Base-by-base conservation (phyloP, 306 rosid species). In the Acmispon strigosus region DNA sequence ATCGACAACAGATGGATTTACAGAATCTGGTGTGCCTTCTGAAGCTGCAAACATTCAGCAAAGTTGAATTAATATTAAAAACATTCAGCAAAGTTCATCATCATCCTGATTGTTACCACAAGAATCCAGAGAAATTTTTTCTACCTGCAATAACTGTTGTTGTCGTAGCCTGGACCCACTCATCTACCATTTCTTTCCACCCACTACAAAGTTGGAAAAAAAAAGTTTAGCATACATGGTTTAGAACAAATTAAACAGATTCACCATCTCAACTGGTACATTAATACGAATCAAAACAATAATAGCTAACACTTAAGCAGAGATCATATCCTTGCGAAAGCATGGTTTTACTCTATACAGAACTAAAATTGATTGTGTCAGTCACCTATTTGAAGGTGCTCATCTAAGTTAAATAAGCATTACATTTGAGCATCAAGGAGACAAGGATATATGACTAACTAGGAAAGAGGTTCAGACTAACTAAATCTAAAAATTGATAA, bases 181-280 rank as follows among this genome's bases (percentile, higher is more conserved):
- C 87, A 43, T 91, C 95, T 1, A 87, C 97, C 91, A 91, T 42
- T 32, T 65, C 78, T 61, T 86, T 94, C 99, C 99, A 94, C 29
- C 54, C 85, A 49, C 98, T 92, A 76, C 81, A 80, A 68, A 71
- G 55, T 20, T 4, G 5, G 22, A 39, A 50, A 20, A 76, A 39
- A 54, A 16, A 59, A 66, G 36, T 69, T 71, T 6, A 52, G 44
- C 17, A 55, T 42, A 59, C 56, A 19, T 51, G 43, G 37, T 32
- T 32, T 2, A 27, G 27, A 65, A 53, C 17, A 34, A 66, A 36
- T 41, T 24, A 27, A 69, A 62, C 43, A 69, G 58, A 43, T 47
- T 62, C 27, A 32, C 4, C 14, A 20, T 55, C 29, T 27, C 71
- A 70, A 45, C 64, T 10, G 36, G 32, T 34, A 43, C 16, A 55